Evolutionary conservation across 2,329 filamentous ascomycete genomes (phyloP).

Genomic region (Cladosporium sp.): DNA sequence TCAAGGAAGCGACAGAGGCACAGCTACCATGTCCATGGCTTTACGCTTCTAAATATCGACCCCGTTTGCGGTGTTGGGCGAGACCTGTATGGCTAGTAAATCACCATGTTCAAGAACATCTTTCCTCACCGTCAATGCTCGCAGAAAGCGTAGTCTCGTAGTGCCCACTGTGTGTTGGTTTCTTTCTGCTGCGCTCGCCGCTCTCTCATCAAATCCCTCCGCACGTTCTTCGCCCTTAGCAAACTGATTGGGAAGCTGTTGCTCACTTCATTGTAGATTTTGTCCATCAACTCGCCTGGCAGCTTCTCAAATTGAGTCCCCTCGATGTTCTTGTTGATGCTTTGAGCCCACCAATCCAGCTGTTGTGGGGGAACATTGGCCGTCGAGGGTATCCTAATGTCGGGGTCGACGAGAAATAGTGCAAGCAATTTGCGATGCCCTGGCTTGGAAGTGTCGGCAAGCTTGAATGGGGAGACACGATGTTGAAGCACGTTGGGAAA

Average conservation of each 20-base stretch:
- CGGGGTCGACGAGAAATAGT: conserved; percentile 54
- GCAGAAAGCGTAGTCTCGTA: neutral
- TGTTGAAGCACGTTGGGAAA: conserved; percentile 56
- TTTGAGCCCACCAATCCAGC: conserved; percentile 35
- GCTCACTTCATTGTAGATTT: conserved; percentile 68
- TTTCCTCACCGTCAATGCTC: too few species aligned
- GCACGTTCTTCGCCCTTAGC: neutral
- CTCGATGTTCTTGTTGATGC: conserved; percentile 56
- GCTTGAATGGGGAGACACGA: conserved; percentile 46
- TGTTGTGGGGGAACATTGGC: conserved; percentile 48
- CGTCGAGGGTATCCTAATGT: conserved; percentile 45
- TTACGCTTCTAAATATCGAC: too few species aligned
- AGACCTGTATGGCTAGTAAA: too few species aligned
- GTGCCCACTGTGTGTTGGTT: neutral
- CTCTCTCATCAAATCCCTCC: neutral
- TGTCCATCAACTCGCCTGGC: conserved; percentile 65
- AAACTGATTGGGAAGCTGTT: neutral
- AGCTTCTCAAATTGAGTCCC: conserved; percentile 79
- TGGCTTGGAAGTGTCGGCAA: conserved; percentile 46
- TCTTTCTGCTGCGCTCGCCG: neutral
- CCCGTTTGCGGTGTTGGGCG: too few species aligned
- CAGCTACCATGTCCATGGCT: too few species aligned
- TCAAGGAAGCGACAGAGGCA: too few species aligned
- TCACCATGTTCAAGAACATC: too few species aligned
- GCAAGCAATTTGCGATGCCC: conserved; percentile 53